Conservation (phyloP, 1,284 basidiomycete species). For the Irpex sp. region DNA sequence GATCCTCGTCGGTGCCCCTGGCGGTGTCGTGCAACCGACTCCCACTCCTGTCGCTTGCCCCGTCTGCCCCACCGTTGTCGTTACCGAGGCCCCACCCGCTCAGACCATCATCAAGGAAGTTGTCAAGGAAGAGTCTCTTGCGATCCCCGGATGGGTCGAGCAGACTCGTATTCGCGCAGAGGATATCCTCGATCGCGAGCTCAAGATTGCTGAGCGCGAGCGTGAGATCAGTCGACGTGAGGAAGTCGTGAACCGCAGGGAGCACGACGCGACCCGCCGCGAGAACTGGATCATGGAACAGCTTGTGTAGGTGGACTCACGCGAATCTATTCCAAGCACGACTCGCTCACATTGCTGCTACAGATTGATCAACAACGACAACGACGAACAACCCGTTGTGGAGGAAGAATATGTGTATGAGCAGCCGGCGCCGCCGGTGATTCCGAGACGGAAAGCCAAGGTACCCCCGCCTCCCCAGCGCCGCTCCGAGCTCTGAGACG, state of each 20-base stretch:
- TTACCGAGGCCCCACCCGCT: constrained; percentile 50
- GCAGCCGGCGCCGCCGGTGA: constrained; percentile 29
- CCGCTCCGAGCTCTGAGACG: constrained; percentile 89
- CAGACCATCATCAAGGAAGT: constrained; percentile 84
- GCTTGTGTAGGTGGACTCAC: constrained; percentile 56
- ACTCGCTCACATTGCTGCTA: constrained; percentile 7
- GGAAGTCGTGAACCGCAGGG: constrained; percentile 75
- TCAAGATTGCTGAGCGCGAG: constrained; percentile 78
- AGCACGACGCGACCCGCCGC: constrained; percentile 78
- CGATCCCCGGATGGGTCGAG: constrained; percentile 70
- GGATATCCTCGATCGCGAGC: constrained; percentile 76
- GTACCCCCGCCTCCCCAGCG: constrained; percentile 77
- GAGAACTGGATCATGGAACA: constrained; percentile 89
- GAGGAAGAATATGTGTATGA: constrained; percentile 82
- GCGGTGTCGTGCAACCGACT: constrained; percentile 57
- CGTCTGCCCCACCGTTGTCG: constrained; percentile 48
- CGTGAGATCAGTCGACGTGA: constrained; percentile 79
- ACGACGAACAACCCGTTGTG: constrained; percentile 61
- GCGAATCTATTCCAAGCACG: constrained; percentile 14
- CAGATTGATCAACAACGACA: constrained; percentile 68
- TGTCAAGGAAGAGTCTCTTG: constrained; percentile 72
- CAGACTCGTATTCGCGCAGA: constrained; percentile 64
- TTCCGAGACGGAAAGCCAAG: constrained; percentile 75
- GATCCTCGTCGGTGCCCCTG: constrained; percentile 74
- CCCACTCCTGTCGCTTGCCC: constrained; percentile 52